A percentile compares a stretch with the other conserved stretches of the same genome.
These are phyloP conservation scores for Plenodomus biglobosus DNA, from an alignment of 2,329 filamentous ascomycete species.

Conservation along the genomic window DNA sequence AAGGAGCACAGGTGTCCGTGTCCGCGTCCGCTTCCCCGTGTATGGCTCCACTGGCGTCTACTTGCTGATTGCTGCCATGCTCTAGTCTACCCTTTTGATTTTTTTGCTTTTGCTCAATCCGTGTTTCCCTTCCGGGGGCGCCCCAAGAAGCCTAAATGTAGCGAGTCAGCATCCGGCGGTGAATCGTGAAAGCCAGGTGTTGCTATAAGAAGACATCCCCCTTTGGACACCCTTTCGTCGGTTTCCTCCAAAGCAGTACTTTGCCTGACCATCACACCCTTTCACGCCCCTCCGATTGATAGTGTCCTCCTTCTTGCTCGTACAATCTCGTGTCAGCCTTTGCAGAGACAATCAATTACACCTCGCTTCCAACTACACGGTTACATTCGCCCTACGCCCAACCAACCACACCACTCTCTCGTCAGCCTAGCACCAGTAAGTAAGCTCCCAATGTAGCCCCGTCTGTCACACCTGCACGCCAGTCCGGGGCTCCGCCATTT, in stretches of 20 bases:
- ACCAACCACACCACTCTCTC: constrained; percentile 20
- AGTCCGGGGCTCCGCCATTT: constrained; percentile 29
- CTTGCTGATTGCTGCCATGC: constrained; percentile 11
- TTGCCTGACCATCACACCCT: constrained; percentile 11
- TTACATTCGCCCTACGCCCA: constrained; percentile 8
- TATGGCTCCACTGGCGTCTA: constrained; percentile 16
- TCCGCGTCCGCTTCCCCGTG: constrained; percentile 38
- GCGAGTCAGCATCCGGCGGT: constrained; percentile 37
- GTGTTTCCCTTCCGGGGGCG: constrained; percentile 13
- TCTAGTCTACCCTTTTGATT: too few relatives aligned
- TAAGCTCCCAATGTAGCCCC: constrained; percentile 37
- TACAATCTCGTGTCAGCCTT: constrained; percentile 11
- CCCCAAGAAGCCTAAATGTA: constrained; percentile 15
- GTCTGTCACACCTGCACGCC: constrained; percentile 17
- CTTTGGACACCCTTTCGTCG: constrained; percentile 16
- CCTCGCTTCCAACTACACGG: constrained; percentile 10
- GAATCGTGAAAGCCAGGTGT: constrained; percentile 10
- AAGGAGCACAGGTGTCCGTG: constrained; percentile 38
- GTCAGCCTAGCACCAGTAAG: constrained; percentile 26
- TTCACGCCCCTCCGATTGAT: too few relatives aligned
- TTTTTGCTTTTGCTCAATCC: constrained; percentile 35
- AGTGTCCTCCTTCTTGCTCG: neutral
- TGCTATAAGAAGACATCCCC: constrained; percentile 29
- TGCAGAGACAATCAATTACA: neutral
- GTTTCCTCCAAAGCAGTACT: constrained; percentile 9